These are phyloP conservation scores for Blastocystis sp. DNA, from an alignment of 352 stramenopile genomes.

Conservation along the genomic window DNA sequence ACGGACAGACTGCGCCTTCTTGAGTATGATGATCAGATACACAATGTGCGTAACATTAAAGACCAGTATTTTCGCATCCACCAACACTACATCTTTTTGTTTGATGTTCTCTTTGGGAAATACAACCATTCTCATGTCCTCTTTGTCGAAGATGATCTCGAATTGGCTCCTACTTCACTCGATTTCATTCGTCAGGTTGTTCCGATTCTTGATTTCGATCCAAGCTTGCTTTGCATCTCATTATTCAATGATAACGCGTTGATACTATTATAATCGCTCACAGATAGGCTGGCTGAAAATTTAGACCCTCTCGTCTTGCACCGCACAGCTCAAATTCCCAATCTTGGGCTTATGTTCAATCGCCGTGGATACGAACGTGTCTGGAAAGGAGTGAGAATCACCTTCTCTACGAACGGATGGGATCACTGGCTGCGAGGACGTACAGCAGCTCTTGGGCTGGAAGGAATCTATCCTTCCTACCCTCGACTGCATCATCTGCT, in stretches of 20 bases:
- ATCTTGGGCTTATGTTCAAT: slow-evolving; percentile 19
- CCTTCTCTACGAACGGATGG: slow-evolving; percentile 4
- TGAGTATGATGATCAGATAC: neutral
- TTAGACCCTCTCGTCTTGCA: neutral
- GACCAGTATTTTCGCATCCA: neutral
- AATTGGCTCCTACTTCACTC: neutral
- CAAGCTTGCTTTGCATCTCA: neutral
- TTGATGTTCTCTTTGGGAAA: neutral
- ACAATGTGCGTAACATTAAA: too few species aligned
- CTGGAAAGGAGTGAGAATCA: neutral
- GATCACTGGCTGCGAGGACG: neutral
- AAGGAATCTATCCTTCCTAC: neutral
- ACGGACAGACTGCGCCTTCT: neutral
- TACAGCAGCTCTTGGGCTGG: neutral
- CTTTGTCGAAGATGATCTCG: neutral
- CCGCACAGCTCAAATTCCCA: neutral
- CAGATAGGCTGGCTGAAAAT: neutral
- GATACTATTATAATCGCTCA: neutral
- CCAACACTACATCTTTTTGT: neutral
- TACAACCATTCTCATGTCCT: slow-evolving; percentile 14
- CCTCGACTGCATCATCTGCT: neutral
- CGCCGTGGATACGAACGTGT: neutral
- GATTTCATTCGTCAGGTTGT: neutral
- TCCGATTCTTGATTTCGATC: neutral
- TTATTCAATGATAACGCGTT: slow-evolving; percentile 44